Conservation (phyloP, 371 early-diverging fungal species). For the Umbelopsis sp. region DNA sequence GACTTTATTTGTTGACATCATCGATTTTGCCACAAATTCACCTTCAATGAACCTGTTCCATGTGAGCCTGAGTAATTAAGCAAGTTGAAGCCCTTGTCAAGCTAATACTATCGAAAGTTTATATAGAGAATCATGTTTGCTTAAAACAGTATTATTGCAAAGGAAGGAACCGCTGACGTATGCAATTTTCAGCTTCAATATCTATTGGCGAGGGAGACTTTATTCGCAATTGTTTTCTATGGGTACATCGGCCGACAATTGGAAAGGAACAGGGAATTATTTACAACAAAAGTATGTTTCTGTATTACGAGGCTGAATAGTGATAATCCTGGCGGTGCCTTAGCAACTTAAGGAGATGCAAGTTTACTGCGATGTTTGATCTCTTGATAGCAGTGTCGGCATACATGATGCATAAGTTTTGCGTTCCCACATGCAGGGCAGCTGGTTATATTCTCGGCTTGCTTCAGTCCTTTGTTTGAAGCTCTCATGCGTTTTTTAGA, state of each 20-base stretch:
- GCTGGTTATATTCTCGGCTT: conserved; percentile 68
- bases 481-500: conserved; percentile 86
- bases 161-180: too few species aligned
- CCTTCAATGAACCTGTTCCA: too few species aligned
- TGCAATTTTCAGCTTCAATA: neutral
- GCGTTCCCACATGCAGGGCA: conserved; percentile 79
- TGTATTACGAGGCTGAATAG: neutral
- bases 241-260: neutral
- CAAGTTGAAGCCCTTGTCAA: too few species aligned
- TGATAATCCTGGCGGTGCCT: too few species aligned
- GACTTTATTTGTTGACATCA: too few species aligned
- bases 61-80: too few species aligned
- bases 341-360: neutral
- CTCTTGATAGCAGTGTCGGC: conserved; percentile 75
- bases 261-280: neutral
- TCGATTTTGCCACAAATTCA: too few species aligned
- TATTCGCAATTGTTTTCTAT: neutral
- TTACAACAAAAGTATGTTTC: neutral
- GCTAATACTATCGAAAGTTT: too few species aligned
- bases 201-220: neutral
- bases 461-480: conserved; percentile 78
- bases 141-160: too few species aligned
- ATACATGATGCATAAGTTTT: conserved; percentile 78
- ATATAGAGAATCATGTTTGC: too few species aligned
- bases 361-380: conserved; percentile 40